Conservation (phyloP, 2,329 filamentous ascomycete genomes). For the Colletotrichum sansevieriae region DNA sequence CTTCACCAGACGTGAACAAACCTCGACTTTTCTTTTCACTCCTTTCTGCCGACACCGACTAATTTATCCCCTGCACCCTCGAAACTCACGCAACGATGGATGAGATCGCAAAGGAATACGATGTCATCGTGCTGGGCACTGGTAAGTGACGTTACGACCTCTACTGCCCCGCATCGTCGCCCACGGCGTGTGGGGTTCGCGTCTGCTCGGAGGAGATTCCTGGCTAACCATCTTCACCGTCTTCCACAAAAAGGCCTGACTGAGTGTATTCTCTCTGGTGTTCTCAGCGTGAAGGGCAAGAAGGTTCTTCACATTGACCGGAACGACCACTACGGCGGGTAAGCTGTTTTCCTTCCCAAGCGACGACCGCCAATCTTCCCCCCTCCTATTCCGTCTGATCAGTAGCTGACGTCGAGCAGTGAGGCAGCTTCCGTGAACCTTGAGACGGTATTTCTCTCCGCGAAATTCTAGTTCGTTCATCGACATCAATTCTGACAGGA, state of each 20-base stretch:
- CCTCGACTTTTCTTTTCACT: conserved; percentile 30
- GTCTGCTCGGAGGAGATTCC: conserved; percentile 45
- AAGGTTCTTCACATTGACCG: conserved; percentile 99
- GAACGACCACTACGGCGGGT: conserved; percentile 99
- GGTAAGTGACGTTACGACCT: conserved; percentile 69
- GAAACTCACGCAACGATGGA: conserved; percentile 76
- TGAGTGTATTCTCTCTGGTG: conserved; percentile 98
- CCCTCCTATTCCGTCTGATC: conserved; percentile 11
- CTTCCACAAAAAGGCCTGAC: conserved; percentile 78
- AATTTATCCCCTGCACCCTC: conserved; percentile 11
- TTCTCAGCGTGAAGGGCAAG: conserved; percentile 97
- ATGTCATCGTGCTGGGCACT: conserved; percentile 98
- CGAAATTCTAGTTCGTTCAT: conserved; percentile 47
- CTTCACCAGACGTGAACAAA: conserved; percentile 37
- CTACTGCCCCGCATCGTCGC: conserved; percentile 46
- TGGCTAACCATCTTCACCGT: conserved; percentile 45
- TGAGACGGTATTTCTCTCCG: conserved; percentile 74
- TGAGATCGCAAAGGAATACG: conserved; percentile 98
- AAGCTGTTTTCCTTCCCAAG: conserved; percentile 54
- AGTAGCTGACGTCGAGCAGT: conserved; percentile 58
- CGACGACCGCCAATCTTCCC: conserved; percentile 20
- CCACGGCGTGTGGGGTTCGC: conserved; percentile 40
- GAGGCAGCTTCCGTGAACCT: conserved; percentile 98
- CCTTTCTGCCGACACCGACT: conserved; percentile 34
- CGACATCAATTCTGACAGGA: conserved; percentile 34